Conservation (phyloP, 257 asterid genomes). For the Echites panduratus region DNA sequence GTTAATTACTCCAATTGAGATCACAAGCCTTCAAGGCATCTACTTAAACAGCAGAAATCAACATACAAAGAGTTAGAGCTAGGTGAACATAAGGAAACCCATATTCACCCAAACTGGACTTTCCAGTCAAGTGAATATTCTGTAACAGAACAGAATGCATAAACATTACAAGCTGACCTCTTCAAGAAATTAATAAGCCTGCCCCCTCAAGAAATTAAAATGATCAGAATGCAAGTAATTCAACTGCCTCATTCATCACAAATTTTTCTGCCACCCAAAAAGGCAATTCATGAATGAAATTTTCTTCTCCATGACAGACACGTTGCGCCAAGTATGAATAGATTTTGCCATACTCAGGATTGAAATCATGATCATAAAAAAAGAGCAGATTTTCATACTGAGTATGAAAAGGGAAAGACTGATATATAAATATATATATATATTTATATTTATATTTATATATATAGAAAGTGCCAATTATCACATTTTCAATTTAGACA, state of each 20-base stretch:
- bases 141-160: background rate
- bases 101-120: background rate
- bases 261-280: background rate
- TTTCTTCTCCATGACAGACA: background rate
- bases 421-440: too few species aligned
- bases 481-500: background rate
- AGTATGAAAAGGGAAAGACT: background rate
- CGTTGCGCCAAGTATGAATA: background rate
- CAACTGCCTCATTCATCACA: background rate
- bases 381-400: background rate
- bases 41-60: too few species aligned
- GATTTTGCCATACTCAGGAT: background rate
- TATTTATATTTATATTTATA: too few species aligned
- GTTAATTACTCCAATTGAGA: too few species aligned
- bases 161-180: too few species aligned
- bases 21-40: too few species aligned
- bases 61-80: too few species aligned
- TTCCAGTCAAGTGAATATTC: background rate
- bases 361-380: background rate
- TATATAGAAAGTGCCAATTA: background rate
- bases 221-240: background rate
- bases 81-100: background rate
- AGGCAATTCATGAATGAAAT: background rate
- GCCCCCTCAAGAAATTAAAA: too few species aligned
- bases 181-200: background rate